A percentile compares a stretch with the other conserved stretches of the same genome.
Evolutionary conservation across 768 basidiomycete species (phyloP).

Genomic region (Coprinopsis cinerea): DNA sequence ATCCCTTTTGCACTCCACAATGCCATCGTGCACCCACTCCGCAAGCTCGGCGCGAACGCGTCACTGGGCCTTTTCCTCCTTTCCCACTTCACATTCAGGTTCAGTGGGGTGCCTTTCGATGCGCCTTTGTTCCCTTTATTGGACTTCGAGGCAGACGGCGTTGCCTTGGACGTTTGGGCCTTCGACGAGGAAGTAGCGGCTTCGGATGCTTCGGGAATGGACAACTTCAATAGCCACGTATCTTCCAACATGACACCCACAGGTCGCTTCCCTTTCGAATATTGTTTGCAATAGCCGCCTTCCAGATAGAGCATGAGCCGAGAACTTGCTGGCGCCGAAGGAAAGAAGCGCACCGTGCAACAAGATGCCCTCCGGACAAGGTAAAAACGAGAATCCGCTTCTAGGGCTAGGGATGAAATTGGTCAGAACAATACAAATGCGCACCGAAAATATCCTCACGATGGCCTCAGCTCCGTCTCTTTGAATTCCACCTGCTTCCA

Average conservation of each 20-base stretch:
- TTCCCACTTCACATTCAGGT: constrained; percentile 73
- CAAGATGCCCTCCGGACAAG: constrained; percentile 71
- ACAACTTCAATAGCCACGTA: constrained; percentile 74
- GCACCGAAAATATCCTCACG: constrained; percentile 38
- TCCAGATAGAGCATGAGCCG: not conserved
- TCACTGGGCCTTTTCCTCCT: constrained; percentile 66
- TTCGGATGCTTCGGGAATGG: constrained; percentile 16
- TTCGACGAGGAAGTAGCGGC: constrained; percentile 14
- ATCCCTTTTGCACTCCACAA: constrained; percentile 63
- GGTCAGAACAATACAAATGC: not conserved
- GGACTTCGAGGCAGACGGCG: constrained; percentile 19
- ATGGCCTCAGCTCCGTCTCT: constrained; percentile 66
- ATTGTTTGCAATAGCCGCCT: constrained; percentile 93
- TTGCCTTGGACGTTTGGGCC: constrained; percentile 21
- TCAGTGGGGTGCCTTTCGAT: constrained; percentile 24
- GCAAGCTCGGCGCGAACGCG: constrained; percentile 62
- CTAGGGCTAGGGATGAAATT: constrained; percentile 46
- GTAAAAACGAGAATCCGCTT: constrained; percentile 81
- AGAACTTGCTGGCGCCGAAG: not conserved
- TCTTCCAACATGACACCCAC: constrained; percentile 87
- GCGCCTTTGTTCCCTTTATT: not conserved
- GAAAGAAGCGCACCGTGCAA: constrained; percentile 56
- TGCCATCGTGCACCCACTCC: constrained; percentile 86
- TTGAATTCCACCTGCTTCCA: constrained; percentile 77
- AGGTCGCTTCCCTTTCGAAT: constrained; percentile 76